Evolutionary conservation across 1,284 basidiomycete genomes (phyloP).

Genomic region (Leccinum pachyderme): DNA sequence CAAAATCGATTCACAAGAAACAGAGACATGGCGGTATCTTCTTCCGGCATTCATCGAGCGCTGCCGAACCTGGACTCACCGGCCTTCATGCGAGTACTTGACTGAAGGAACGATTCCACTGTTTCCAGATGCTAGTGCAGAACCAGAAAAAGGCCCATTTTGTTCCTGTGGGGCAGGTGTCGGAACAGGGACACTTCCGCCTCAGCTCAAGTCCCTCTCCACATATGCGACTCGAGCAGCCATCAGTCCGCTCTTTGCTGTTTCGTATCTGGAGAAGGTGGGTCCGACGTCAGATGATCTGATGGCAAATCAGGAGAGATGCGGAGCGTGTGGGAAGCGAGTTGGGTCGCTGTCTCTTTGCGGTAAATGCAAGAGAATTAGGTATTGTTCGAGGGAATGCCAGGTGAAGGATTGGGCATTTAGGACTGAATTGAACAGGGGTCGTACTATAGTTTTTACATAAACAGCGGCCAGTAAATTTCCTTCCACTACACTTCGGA

Average conservation of each 20-base stretch:
- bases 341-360: conserved; percentile 27
- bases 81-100: conserved; percentile 41
- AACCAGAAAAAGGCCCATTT: conserved; percentile 25
- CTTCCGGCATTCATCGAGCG: conserved; percentile 49
- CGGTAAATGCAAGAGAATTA: conserved; percentile 36
- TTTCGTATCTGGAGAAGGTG: conserved; percentile 42
- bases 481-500: no score
- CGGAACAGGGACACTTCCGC: conserved; percentile 32
- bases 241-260: conserved; percentile 48
- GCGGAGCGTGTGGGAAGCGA: conserved; percentile 33
- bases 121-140: conserved; percentile 22
- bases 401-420: conserved; percentile 44
- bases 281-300: conserved; percentile 4
- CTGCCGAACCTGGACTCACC: conserved; percentile 52
- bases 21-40: conserved; percentile 45
- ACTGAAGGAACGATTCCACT: conserved; percentile 32
- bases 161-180: conserved; percentile 51
- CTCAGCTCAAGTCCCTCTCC: conserved; percentile 30
- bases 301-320: conserved; percentile 7
- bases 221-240: conserved; percentile 46
- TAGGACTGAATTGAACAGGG: neutral
- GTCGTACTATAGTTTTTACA: no score
- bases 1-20: conserved; percentile 29
- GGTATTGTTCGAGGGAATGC: conserved; percentile 44
- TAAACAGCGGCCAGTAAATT: no score